phyloP scores from a whole-genome alignment of 1,284 basidiomycete genomes.

The Pseudozyma tsukubaensis region DNA sequence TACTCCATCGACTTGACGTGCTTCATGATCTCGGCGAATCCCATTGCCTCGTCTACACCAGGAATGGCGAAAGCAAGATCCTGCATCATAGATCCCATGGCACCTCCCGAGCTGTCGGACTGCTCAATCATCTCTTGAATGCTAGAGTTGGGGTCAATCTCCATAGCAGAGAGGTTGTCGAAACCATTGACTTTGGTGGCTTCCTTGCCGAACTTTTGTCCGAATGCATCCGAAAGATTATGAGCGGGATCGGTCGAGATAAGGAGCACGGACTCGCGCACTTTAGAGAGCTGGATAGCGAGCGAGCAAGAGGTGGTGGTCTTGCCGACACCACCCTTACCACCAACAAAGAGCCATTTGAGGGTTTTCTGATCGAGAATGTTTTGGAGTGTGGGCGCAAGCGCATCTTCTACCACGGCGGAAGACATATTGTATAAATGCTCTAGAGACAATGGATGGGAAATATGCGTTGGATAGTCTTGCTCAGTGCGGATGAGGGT shows the following conservation, averaged over 20 bases:
- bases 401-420: conserved; percentile 54
- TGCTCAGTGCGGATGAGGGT: background rate
- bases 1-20: conserved; percentile 99
- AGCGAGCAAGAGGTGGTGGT: conserved; percentile 68
- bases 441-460: background rate
- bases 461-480: background rate
- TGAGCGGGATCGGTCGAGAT: conserved; percentile 96
- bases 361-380: conserved; percentile 67
- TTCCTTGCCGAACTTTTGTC: conserved; percentile 99
- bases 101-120: conserved; percentile 82
- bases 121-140: conserved; percentile 99
- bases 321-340: conserved; percentile 69
- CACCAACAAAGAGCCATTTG: conserved; percentile 68
- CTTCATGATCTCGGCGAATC: conserved; percentile 99
- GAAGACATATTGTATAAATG: conserved; percentile 26
- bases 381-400: conserved; percentile 64
- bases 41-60: conserved; percentile 99
- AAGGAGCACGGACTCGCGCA: conserved; percentile 65
- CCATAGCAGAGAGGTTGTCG: conserved; percentile 96
- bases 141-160: conserved; percentile 96
- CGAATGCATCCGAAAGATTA: conserved; percentile 98
- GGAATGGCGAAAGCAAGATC: conserved; percentile 98
- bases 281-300: conserved; percentile 64
- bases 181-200: conserved; percentile 99
- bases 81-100: conserved; percentile 99